phyloP scores from a whole-genome alignment of 2,329 filamentous ascomycete species.

The Hymenotorrendiella dingleyae region DNA sequence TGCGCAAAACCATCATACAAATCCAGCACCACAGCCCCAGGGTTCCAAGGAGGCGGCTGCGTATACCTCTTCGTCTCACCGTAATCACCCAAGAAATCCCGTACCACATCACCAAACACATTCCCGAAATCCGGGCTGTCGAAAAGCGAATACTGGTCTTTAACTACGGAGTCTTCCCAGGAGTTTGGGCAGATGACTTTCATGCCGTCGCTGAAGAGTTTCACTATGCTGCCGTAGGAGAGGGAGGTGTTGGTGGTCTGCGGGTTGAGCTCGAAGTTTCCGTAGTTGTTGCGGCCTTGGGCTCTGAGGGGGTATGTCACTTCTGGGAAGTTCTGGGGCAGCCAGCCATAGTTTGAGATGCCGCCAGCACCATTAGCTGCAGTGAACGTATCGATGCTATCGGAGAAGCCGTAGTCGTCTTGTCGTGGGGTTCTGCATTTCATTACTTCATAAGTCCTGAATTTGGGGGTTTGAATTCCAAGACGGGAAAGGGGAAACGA shows the following conservation, averaged over 20 bases:
- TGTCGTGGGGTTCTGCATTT: slow-evolving; percentile 7
- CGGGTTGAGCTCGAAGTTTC: slow-evolving; percentile 14
- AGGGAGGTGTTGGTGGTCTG: slow-evolving; percentile 5
- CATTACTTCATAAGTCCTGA: no score
- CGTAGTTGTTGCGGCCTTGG: slow-evolving; percentile 12
- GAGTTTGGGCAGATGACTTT: slow-evolving; percentile 16
- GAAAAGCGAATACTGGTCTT: slow-evolving; percentile 15
- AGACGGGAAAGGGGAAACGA: neutral
- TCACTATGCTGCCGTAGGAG: slow-evolving; percentile 10
- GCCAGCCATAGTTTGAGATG: slow-evolving; percentile 14
- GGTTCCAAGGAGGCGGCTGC: slow-evolving; percentile 13
- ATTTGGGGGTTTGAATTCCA: no score
- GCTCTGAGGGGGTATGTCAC: slow-evolving; percentile 7
- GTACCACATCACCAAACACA: slow-evolving; percentile 12
- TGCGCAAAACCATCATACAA: slow-evolving; percentile 9
- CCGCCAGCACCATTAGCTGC: slow-evolving; percentile 14
- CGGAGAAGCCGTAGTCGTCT: slow-evolving; percentile 12
- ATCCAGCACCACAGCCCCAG: slow-evolving; percentile 8
- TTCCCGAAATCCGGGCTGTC: slow-evolving; percentile 11
- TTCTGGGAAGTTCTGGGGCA: slow-evolving; percentile 5
- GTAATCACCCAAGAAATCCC: slow-evolving; percentile 10
- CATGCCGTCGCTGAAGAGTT: slow-evolving; percentile 10
- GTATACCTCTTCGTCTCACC: slow-evolving; percentile 9
- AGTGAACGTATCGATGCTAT: slow-evolving; percentile 10
- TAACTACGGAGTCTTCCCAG: slow-evolving; percentile 10